Base-by-base conservation (phyloP, 1,284 basidiomycete species). In the Tylopilus sp. region DNA sequence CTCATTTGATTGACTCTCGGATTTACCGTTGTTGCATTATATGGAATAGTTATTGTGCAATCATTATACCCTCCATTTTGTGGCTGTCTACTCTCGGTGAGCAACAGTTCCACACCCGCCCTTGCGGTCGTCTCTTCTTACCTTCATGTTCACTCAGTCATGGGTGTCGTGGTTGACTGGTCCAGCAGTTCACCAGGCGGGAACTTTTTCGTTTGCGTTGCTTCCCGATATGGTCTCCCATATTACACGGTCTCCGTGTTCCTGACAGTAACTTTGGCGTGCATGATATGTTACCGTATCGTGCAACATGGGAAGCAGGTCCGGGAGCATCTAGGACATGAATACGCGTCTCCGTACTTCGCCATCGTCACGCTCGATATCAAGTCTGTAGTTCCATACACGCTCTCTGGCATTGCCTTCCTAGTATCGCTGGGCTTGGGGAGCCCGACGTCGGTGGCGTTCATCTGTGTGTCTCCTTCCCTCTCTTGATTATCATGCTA, bases 321-420 rank as follows among this genome's bases (percentile, higher is more conserved):
- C 13, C 44, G 23, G 28, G 34, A 48, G 15, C 5, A 45, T 9
- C 35, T 63, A 18, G 57, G 59, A 4, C 25, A 9, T 0, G 58
- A 65, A 43, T 23, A 52, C 4, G 57, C 64, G 0, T 48, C 48
- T 0, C 7, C 34, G 1, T 61, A 67, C 41, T 65, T 65, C 29
- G 9, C 30, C 30, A 12, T 44, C 21, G 41, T 40, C 11, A 25
- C 51, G 0, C 36, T 65, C 10, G 28, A 66, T 15, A 15, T 64
- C 41, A 65, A 64, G 41, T 66, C 65, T 1, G 50, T 61, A 15
- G 12, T 65, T 12, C 62, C 65, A 10, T 65, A 43, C 23, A 65
- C 58, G 3, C 13, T 63, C n/a, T 51, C 48, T 16, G 59, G 65
- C 3, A 53, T 66, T 9, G 53, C 58, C 1, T 63, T 57, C 30